A percentile compares a stretch with the other conserved stretches of the same genome.
phyloP scores from a whole-genome alignment of 257 asterid genomes.

The Solanum virginianum region DNA sequence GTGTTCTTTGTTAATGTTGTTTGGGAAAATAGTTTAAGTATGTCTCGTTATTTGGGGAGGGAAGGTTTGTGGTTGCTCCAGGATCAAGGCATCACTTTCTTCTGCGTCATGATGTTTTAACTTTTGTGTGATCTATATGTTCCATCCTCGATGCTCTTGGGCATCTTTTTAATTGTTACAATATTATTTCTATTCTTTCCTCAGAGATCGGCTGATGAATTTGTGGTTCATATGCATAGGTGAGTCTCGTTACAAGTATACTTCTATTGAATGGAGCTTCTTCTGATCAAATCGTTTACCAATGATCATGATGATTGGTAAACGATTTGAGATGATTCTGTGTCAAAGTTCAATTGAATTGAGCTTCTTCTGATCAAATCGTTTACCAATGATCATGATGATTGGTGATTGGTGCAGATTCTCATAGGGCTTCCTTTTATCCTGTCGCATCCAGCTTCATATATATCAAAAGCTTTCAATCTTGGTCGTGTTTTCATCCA shows the following conservation, averaged over 20 bases:
- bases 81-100: not conserved
- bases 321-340: too few species aligned
- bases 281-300: constrained; percentile 14
- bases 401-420: constrained; percentile 52
- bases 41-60: not conserved
- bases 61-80: not conserved
- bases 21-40: not conserved
- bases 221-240: constrained; percentile 1
- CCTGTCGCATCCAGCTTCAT: constrained; percentile 52
- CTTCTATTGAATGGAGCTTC: constrained; percentile 3
- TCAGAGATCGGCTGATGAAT: not conserved
- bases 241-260: constrained; percentile 8
- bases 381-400: constrained; percentile 10
- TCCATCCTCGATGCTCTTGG: not conserved
- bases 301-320: constrained; percentile 7
- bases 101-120: not conserved
- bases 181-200: not conserved
- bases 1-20: not conserved
- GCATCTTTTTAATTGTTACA: not conserved
- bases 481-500: constrained; percentile 94
- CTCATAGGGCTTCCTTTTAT: constrained; percentile 76
- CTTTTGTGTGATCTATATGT: not conserved
- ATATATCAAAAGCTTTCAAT: constrained; percentile 76
- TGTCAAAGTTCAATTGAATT: too few species aligned
- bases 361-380: constrained; percentile 14